Evolutionary conservation across 768 basidiomycete species (phyloP).

Genomic region (Suillus ampliporus): DNA sequence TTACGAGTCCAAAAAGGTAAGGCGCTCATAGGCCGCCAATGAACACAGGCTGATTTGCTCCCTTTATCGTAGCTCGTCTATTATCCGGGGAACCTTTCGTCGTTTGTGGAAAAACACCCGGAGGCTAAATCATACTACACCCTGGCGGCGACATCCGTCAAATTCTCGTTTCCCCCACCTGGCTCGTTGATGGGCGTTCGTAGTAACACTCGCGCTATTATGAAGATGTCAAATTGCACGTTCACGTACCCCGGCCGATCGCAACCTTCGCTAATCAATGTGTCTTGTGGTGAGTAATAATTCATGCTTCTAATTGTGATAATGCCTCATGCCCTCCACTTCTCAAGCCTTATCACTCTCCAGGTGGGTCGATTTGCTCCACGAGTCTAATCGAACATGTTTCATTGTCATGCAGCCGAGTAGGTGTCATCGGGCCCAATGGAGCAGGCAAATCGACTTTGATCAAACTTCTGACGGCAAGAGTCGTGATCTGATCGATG

Average conservation of each 20-base stretch:
- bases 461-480: slow-evolving; percentile 89
- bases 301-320: slow-evolving; percentile 1
- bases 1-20: slow-evolving; percentile 91
- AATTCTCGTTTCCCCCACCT: slow-evolving; percentile 94
- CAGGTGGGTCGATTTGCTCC: slow-evolving; percentile 54
- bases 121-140: slow-evolving; percentile 98
- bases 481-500: slow-evolving; percentile 27
- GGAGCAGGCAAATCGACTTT: slow-evolving; percentile 97
- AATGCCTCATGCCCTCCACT: background rate
- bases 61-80: slow-evolving; percentile 71
- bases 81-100: slow-evolving; percentile 90
- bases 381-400: slow-evolving; percentile 24
- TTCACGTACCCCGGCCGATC: slow-evolving; percentile 91
- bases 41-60: slow-evolving; percentile 24
- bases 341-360: slow-evolving; percentile 76
- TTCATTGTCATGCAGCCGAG: slow-evolving; percentile 62
- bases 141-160: slow-evolving; percentile 89
- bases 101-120: slow-evolving; percentile 88
- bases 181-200: slow-evolving; percentile 97
- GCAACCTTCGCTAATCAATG: slow-evolving; percentile 82
- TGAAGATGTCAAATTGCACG: slow-evolving; percentile 90
- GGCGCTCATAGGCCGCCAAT: slow-evolving; percentile 19
- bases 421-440: slow-evolving; percentile 91
- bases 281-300: slow-evolving; percentile 65
- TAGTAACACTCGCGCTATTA: slow-evolving; percentile 93